phyloP scores from a whole-genome alignment of 371 early-diverging fungal species.

The Circinella minor region DNA sequence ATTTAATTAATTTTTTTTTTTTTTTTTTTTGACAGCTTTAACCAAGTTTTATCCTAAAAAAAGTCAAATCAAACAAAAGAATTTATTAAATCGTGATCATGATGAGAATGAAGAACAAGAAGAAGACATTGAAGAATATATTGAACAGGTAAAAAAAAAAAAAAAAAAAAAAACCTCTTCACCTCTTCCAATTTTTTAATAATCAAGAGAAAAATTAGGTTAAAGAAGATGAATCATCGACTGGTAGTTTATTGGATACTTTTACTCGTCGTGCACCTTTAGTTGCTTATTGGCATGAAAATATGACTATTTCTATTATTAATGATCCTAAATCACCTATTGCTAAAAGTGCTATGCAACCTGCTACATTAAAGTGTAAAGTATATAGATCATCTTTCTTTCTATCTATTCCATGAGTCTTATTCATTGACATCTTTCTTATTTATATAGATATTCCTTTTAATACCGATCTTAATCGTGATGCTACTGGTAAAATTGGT shows the following conservation, averaged over 20 bases:
- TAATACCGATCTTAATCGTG: constrained; percentile 34
- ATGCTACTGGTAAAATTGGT: constrained; percentile 41
- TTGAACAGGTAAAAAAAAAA: constrained; percentile 8
- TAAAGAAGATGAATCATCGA: constrained; percentile 7
- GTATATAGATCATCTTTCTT: constrained; percentile 7
- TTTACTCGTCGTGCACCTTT: constrained; percentile 53
- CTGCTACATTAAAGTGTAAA: constrained; percentile 55
- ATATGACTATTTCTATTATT: constrained; percentile 77
- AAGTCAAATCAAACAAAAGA: constrained; percentile 68
- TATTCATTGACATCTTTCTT: background rate
- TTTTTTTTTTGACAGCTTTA: constrained; percentile 43
- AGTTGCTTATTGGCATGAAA: constrained; percentile 87
- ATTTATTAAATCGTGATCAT: constrained; percentile 56
- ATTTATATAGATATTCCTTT: constrained; percentile 52
- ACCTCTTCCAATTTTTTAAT: no score
- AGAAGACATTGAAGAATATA: constrained; percentile 8
- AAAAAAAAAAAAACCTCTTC: no score
- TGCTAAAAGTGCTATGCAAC: constrained; percentile 58
- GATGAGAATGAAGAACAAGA: constrained; percentile 38
- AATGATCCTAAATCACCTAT: constrained; percentile 47
- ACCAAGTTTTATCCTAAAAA: constrained; percentile 75
- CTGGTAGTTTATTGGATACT: constrained; percentile 30
- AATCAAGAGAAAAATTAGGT: background rate
- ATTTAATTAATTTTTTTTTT: no score
- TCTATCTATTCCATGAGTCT: background rate